Percentiles rank a stretch among this genome's conserved stretches.
Conservation (phyloP, 139 green algal species). For the Asterochloris erici region DNA sequence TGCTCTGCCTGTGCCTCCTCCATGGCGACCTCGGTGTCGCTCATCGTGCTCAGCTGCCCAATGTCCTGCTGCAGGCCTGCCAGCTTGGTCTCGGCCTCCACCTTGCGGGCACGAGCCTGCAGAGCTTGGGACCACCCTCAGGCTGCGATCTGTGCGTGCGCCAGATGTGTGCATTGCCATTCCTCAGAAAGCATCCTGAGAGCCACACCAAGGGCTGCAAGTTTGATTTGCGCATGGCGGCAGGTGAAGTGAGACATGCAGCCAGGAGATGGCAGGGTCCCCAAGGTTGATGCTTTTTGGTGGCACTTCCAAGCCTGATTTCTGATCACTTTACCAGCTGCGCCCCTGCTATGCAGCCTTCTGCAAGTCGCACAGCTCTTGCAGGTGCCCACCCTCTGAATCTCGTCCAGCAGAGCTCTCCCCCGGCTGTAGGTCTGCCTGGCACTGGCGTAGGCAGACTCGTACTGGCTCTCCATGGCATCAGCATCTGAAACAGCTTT, state of each 20-base stretch:
- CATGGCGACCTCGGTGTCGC: conserved; percentile 16
- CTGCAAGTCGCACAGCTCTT: neutral
- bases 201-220: too few species aligned
- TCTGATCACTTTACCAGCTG: too few species aligned
- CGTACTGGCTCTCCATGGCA: conserved; percentile 41
- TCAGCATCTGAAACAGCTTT: conserved; percentile 40
- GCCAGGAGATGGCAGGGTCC: too few species aligned
- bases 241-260: too few species aligned
- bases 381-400: conserved; percentile 10
- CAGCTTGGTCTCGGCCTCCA: conserved; percentile 39
- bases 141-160: too few species aligned
- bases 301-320: too few species aligned
- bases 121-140: neutral
- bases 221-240: too few species aligned
- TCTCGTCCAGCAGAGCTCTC: conserved; percentile 2
- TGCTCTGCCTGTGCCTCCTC: conserved; percentile 19
- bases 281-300: too few species aligned
- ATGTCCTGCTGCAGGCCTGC: conserved; percentile 44
- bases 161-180: too few species aligned
- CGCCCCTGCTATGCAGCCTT: too few species aligned
- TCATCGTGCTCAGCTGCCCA: conserved; percentile 29
- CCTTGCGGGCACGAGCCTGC: conserved; percentile 21
- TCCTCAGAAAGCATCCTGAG: too few species aligned
- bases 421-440: conserved; percentile 18
- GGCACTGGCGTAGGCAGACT: conserved; percentile 22